Percentiles rank a stretch among this genome's conserved stretches.
phyloP scores from a whole-genome alignment of 2,329 filamentous ascomycete genomes.

The Neonectria neomacrospora region DNA sequence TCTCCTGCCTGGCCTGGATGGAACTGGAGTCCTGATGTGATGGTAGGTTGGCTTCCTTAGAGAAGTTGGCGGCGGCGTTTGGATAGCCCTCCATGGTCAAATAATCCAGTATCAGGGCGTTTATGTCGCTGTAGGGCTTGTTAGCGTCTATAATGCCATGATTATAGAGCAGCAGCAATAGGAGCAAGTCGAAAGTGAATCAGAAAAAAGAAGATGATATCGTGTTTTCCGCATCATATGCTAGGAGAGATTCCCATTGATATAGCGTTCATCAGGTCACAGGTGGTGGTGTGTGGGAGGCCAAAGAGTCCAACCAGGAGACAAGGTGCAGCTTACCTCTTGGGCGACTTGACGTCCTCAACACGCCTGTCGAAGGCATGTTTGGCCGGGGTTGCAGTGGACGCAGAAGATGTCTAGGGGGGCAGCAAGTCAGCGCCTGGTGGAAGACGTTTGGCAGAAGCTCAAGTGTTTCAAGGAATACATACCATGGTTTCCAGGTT shows the following conservation, averaged over 20 bases:
- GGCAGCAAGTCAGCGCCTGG: constrained; percentile 31
- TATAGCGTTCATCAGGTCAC: constrained; percentile 80
- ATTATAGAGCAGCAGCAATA: constrained; percentile 8
- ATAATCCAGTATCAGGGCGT: constrained; percentile 95
- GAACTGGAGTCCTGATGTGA: constrained; percentile 77
- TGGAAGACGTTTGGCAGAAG: constrained; percentile 18
- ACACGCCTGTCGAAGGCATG: constrained; percentile 84
- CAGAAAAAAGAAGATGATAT: constrained; percentile 78
- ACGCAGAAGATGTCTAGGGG: constrained; percentile 74
- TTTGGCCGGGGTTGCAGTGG: constrained; percentile 75
- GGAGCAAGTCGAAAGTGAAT: constrained; percentile 27
- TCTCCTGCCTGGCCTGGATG: constrained; percentile 82
- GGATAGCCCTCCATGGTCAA: constrained; percentile 96
- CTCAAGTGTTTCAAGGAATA: constrained; percentile 18
- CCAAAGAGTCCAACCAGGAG: constrained; percentile 4
- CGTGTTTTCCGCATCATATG: constrained; percentile 87
- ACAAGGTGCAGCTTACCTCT: constrained; percentile 75
- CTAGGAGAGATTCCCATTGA: constrained; percentile 99
- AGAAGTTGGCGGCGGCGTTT: constrained; percentile 91
- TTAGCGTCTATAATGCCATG: constrained; percentile 42
- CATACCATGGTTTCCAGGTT: constrained; percentile 40
- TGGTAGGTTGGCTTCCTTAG: constrained; percentile 88
- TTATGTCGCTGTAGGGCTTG: constrained; percentile 79
- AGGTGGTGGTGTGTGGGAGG: neutral
- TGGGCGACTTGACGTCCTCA: constrained; percentile 85